Evolutionary conservation across 2,329 filamentous ascomycete species (phyloP), one percentile per base, ranked within the genome.

Genomic region (Aureobasidium sp.): DNA sequence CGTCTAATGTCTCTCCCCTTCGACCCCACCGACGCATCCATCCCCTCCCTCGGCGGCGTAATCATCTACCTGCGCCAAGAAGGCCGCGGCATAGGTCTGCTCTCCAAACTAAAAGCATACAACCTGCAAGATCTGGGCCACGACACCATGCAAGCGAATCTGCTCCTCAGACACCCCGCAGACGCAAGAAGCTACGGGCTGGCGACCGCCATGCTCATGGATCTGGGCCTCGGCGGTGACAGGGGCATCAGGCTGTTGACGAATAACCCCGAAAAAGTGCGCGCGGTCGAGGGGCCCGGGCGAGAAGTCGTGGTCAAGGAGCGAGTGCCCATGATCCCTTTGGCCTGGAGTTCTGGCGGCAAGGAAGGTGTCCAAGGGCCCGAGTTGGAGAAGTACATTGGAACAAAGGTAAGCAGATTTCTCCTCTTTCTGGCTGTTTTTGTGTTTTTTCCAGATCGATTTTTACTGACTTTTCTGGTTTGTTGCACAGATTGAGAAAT

Each of bases 21-120:
- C 37, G 62, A 45, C 36, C 44, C 44, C 29, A 60, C 39, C n/a
- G 45, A 45, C 41, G 55, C 25, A 11, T 41, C 56, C 5, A 62
- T 57, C 22, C 60, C 60, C 42, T 48, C 49, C 2, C 79, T 80
- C 1, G 92, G 92, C 17, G 94, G 94, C 37, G 91, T 96, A 60
- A 96, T 99, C 67, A 87, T 99, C 68, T 99, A 99, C 72, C 81
- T 99, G 25, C 87, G 94, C 25, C 94, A 99, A 75, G 94, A 99
- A 77, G 94, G 94, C 0, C 89, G 94, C 27, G 94, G 94, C 2
- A 99, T 99, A 66, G 94, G 94, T 0, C 82, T 99, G 0, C 88
- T 90, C 2, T 92, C 96, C 77, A 99, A 99, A 76, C 82, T 99
- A 42, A 97, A 99, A 77, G 94, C 94, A 5, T 99, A 99, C 76